Base-by-base conservation (phyloP, 148 eudicot species). In the Diospyros lotus region DNA sequence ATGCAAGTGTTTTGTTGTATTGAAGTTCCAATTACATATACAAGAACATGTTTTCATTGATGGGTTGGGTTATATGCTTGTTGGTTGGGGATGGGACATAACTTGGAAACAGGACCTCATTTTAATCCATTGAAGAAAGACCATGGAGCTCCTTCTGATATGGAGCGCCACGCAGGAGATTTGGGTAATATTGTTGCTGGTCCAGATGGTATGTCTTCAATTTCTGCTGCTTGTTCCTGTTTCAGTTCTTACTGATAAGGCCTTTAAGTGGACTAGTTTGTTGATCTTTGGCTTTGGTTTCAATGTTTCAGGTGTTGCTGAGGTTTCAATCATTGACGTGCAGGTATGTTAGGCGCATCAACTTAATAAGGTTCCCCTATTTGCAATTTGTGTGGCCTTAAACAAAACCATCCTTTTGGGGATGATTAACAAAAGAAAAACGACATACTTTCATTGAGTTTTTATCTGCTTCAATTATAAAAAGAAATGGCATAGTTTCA, bases 141-240 rank as follows among this genome's bases (percentile, higher is more conserved):
- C 17, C 98, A 94, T 79, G 98, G 98, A 71, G 90, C 95, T 83
- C 97, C 98, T 9, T 72, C 75, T 48, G 98, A 91, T 75, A 46
- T 68, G 43, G 89, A 83, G 71, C 87, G 97, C 14, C 98, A 94
- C 68, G 98, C 92, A 9, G 98, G 98, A 84, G 98, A 94, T 76
- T 82, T 94, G 83, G 98, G 98, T n/a, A 94, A 94, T 86, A 84
- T 94, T 67, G 64, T 84, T 85, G 97, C 97, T 28, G 89, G 84
- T 60, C 79, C 78, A 73, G 92, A 94, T 85, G 98, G 98, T 93
- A 56, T 53, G 64, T 58, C 64, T 42, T 61, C 15, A 14, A 12
- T 17, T n/a, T 5, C 13, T 54, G 9, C 14, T 65, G 13, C 3
- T 13, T 9, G 1, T 8, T 53, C 39, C 7, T 48, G 7, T 3